Evolutionary conservation across 2,329 filamentous ascomycete species (phyloP), one percentile per base, ranked within the genome.

Genomic region (Aspergillus sp.): DNA sequence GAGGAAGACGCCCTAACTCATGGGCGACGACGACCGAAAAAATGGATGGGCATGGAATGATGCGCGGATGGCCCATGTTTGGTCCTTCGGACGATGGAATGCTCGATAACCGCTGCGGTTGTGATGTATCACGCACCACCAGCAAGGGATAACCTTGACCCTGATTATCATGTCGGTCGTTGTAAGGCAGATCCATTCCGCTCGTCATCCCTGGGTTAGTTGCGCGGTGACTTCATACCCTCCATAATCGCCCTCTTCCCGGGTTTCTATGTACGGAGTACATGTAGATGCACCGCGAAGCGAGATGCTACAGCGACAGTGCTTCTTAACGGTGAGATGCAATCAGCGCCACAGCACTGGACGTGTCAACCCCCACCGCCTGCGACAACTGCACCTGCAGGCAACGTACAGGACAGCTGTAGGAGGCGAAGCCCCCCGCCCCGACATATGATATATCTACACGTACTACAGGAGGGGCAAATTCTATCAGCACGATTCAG

Each of bases 1-100:
- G 44, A 25, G 47, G 17, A 38, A 50, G 49, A 16, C 36, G 25
- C 4, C 16, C 49, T 43, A 46, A 32, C 17, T n/a, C 20, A 45
- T 31, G 44, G 50, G 6, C 7, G 7, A 16, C 7, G n/a, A 11
- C 32, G 2, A 9, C 32, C 7, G 4, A 38, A n/a, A 20, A 20
- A 42, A 42, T 42, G 40, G 16, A 42, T 42, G 19, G 6, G 21
- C 40, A 17, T 11, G 19, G 16, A 42, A 42, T 42, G 16, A 38
- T 38, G 34, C 5, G 11, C 34, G 14, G 2, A n/a, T 3, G 34
- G 16, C n/a, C 14, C 5, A 38, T 13, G 16, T 7, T 9, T 38
- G 34, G 14, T 17, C 14, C 14, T 34, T 17, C 14, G 16, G 34
- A 38, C 16, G 34, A 38, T n/a, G n/a, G 34, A n/a, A 38, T 38